Conservation (phyloP, 2,329 filamentous ascomycete genomes). For the Aspergillus nomiae region DNA sequence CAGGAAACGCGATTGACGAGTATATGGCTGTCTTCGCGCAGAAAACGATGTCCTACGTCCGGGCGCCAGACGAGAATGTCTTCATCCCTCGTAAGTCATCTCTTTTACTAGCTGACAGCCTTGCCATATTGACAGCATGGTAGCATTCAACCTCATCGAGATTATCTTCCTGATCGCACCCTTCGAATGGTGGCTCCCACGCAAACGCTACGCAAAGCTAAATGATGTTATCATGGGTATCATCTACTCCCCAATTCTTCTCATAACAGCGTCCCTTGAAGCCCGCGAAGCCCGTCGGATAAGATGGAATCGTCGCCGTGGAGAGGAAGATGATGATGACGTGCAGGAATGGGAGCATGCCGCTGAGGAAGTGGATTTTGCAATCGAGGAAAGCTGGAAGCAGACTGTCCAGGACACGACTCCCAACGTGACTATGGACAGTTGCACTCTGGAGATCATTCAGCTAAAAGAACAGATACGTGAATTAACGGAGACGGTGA, state of each 20-base stretch:
- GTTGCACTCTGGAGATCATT: conserved; percentile 66
- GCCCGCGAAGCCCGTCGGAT: conserved; percentile 67
- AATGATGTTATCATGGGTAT: conserved; percentile 88
- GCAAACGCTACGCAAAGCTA: conserved; percentile 70
- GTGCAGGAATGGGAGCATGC: conserved; percentile 94
- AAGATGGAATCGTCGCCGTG: conserved; percentile 70
- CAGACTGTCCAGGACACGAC: conserved; percentile 75
- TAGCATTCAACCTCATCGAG: conserved; percentile 86
- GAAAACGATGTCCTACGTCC: conserved; percentile 95
- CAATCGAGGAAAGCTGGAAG: conserved; percentile 75
- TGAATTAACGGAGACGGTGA: conserved; percentile 65
- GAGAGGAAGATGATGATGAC: conserved; percentile 87
- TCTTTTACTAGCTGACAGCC: background rate
- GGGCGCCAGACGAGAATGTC: conserved; percentile 96
- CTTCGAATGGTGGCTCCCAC: conserved; percentile 95
- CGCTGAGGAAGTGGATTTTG: conserved; percentile 69
- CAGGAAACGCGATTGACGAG: conserved; percentile 89
- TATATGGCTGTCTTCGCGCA: conserved; percentile 91
- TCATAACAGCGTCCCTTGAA: conserved; percentile 76
- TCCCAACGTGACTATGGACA: conserved; percentile 80
- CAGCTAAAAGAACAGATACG: conserved; percentile 55
- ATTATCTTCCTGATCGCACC: conserved; percentile 75
- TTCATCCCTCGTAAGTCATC: conserved; percentile 72
- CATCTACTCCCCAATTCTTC: conserved; percentile 80
- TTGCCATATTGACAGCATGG: background rate